These are phyloP conservation scores for Vigna reflexopilosa DNA, from an alignment of 306 rosid species.

Conservation along the genomic window DNA sequence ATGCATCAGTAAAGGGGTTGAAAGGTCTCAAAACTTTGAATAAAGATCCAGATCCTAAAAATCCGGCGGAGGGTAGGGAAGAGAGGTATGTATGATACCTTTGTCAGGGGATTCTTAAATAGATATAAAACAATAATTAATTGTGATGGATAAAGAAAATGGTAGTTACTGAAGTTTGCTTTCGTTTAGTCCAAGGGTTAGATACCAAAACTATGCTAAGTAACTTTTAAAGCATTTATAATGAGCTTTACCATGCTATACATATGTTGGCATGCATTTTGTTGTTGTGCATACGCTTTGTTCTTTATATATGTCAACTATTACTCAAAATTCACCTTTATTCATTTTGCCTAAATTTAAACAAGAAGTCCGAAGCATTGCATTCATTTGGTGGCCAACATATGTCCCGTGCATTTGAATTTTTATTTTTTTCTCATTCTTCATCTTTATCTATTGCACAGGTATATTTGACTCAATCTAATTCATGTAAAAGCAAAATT, in stretches of 20 bases:
- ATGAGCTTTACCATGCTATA: slow-evolving; percentile 6
- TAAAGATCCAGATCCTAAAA: slow-evolving; percentile 88
- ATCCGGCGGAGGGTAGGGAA: slow-evolving; percentile 87
- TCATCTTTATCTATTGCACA: slow-evolving; percentile 27
- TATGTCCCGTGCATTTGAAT: neutral
- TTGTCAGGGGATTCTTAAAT: neutral
- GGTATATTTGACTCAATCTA: slow-evolving; percentile 16
- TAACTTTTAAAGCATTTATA: slow-evolving; percentile 15
- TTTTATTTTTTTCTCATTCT: slow-evolving; percentile 8
- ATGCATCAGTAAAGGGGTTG: slow-evolving; percentile 83
- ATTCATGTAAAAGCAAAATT: slow-evolving; percentile 31
- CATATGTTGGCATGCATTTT: slow-evolving; percentile 16
- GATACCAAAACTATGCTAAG: slow-evolving; percentile 29
- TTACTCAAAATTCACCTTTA: slow-evolving; percentile 6
- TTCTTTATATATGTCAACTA: neutral
- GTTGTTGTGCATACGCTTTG: slow-evolving; percentile 7
- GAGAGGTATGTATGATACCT: slow-evolving; percentile 68
- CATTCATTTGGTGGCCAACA: slow-evolving; percentile 38
- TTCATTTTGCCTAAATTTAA: slow-evolving; percentile 15
- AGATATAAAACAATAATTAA: slow-evolving; percentile 25
- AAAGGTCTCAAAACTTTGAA: slow-evolving; percentile 84
- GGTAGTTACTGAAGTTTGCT: slow-evolving; percentile 33
- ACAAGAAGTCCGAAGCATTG: slow-evolving; percentile 15
- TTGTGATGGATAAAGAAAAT: slow-evolving; percentile 1
- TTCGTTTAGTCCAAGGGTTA: slow-evolving; percentile 32